phyloP scores from a whole-genome alignment of 768 basidiomycete species.

The Leccinum imitatum region DNA sequence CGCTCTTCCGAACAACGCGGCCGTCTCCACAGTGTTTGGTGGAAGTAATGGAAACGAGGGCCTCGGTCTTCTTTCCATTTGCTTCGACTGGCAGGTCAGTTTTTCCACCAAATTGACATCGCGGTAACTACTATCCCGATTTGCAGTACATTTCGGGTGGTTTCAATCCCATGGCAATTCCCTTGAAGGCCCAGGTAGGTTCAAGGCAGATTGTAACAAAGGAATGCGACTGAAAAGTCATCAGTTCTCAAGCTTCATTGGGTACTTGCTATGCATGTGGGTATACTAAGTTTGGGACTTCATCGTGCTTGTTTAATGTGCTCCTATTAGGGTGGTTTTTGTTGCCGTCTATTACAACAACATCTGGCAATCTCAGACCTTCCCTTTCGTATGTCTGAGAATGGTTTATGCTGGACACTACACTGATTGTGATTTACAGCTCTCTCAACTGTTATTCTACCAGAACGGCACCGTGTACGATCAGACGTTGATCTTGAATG shows the following conservation, averaged over 20 bases:
- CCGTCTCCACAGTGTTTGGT: slow-evolving; percentile 57
- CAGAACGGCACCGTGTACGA: slow-evolving; percentile 53
- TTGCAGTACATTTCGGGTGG: slow-evolving; percentile 25
- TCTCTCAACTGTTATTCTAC: slow-evolving; percentile 52
- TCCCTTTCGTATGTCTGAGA: slow-evolving; percentile 53
- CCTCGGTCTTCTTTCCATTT: slow-evolving; percentile 56
- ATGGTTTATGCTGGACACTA: background rate
- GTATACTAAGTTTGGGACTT: slow-evolving; percentile 7
- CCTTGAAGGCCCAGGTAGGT: slow-evolving; percentile 48
- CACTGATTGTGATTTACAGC: slow-evolving; percentile 21
- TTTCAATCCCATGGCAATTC: slow-evolving; percentile 51
- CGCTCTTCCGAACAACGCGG: slow-evolving; percentile 46
- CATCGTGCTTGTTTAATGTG: background rate
- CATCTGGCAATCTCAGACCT: slow-evolving; percentile 55
- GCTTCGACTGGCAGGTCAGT: slow-evolving; percentile 58
- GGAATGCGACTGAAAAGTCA: background rate
- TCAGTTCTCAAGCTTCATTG: slow-evolving; percentile 47
- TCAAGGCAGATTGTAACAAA: background rate
- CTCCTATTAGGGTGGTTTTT: slow-evolving; percentile 32
- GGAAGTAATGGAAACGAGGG: slow-evolving; percentile 65
- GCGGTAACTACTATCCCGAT: background rate
- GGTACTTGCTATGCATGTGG: slow-evolving; percentile 52
- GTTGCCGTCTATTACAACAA: slow-evolving; percentile 44
- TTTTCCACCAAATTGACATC: slow-evolving; percentile 18
- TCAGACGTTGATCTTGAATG: slow-evolving; percentile 52